Conservation (phyloP, 2,329 filamentous ascomycete genomes). For the Xylaria sp. region DNA sequence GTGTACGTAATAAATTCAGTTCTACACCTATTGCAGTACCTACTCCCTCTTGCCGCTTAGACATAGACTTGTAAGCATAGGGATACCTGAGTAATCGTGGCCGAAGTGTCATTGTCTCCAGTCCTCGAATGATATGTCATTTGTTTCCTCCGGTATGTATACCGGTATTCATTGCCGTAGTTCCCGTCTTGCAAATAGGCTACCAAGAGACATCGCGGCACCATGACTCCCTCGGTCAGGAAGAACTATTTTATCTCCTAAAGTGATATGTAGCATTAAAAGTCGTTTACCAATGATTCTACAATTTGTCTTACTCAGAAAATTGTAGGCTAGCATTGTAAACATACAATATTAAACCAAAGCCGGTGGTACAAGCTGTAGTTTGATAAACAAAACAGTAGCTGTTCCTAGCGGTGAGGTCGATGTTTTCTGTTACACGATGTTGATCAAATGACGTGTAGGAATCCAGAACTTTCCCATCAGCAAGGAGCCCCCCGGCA, state of each 20-base stretch:
- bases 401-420: not conserved
- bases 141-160: not conserved
- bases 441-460: slow-evolving; percentile 28
- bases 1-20: not conserved
- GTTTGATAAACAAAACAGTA: not conserved
- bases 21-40: not conserved
- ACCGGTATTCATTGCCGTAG: no score
- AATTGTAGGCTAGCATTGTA: no score
- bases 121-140: not conserved
- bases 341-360: not conserved
- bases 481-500: slow-evolving; percentile 23
- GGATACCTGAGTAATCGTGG: not conserved
- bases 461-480: not conserved
- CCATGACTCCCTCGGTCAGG: no score
- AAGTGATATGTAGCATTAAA: no score
- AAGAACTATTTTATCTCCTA: no score
- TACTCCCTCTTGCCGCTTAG: not conserved
- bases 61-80: not conserved
- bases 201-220: not conserved
- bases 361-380: not conserved
- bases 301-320: no score
- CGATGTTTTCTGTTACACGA: slow-evolving; percentile 20
- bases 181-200: not conserved
- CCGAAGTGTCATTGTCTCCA: no score
- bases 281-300: no score